These are phyloP conservation scores for Yamadazyma tumulicola DNA, from an alignment of 805 yeast genomes.

Conservation along the genomic window DNA sequence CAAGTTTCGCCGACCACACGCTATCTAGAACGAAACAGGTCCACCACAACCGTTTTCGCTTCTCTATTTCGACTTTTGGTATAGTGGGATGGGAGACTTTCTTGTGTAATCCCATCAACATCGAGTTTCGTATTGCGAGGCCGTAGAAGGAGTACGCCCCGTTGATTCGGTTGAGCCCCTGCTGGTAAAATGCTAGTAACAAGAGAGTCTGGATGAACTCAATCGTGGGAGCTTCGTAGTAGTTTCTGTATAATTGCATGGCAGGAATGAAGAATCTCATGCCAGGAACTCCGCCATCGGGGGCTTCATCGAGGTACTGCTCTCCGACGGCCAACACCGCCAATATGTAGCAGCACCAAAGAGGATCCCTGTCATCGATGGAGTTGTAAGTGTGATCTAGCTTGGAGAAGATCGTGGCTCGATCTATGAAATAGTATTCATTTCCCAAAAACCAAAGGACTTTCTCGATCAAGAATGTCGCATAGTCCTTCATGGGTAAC, in stretches of 20 bases:
- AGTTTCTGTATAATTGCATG: constrained; percentile 24
- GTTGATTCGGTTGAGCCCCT: constrained; percentile 30
- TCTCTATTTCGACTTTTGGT: constrained; percentile 16
- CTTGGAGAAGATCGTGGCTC: constrained; percentile 4
- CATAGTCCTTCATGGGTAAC: constrained; percentile 12
- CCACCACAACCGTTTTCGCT: constrained; percentile 39
- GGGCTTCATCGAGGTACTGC: constrained; percentile 10
- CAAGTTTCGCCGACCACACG: constrained; percentile 34
- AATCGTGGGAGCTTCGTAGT: constrained; percentile 24
- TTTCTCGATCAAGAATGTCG: constrained; percentile 7
- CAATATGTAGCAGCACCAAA: constrained; percentile 9
- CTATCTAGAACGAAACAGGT: constrained; percentile 34
- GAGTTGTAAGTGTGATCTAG: constrained; percentile 7
- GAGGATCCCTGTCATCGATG: constrained; percentile 5
- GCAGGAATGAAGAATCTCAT: constrained; percentile 30
- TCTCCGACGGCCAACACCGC: constrained; percentile 11
- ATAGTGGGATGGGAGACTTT: constrained; percentile 4
- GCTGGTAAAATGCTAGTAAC: constrained; percentile 31
- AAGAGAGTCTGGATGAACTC: constrained; percentile 31
- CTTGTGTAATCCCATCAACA: constrained; percentile 34
- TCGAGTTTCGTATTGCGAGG: constrained; percentile 33
- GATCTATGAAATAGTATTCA: constrained; percentile 8
- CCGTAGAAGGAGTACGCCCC: constrained; percentile 38
- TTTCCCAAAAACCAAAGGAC: constrained; percentile 9
- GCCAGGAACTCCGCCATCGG: constrained; percentile 25